A percentile compares a stretch with the other conserved stretches of the same genome.
Conservation (phyloP, 805 yeast genomes). For the Candida sanyiensis region DNA sequence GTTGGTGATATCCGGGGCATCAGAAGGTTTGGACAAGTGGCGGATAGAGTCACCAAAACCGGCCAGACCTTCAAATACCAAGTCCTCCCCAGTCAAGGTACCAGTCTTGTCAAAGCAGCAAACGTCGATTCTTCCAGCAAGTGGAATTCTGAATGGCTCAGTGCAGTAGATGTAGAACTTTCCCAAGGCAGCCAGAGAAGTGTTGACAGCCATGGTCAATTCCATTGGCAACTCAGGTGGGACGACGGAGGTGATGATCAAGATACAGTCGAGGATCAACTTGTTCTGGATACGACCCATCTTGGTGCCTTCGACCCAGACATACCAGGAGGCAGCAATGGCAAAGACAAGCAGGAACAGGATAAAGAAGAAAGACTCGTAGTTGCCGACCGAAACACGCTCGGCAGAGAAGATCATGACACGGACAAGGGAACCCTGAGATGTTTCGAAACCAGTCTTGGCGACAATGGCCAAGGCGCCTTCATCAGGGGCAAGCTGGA, state of each 20-base stretch:
- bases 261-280: conserved; percentile 88
- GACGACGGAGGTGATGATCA: conserved; percentile 94
- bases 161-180: conserved; percentile 92
- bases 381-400: conserved; percentile 92
- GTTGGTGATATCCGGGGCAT: conserved; percentile 65
- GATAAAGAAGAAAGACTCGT: conserved; percentile 89
- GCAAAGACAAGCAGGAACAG: conserved; percentile 87
- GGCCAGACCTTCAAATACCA: conserved; percentile 94
- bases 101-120: conserved; percentile 99
- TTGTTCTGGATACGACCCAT: conserved; percentile 95
- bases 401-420: conserved; percentile 97
- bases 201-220: conserved; percentile 95
- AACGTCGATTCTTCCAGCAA: conserved; percentile 96
- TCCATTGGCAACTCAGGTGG: conserved; percentile 99
- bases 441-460: conserved; percentile 97
- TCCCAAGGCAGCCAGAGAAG: conserved; percentile 80
- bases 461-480: conserved; percentile 90
- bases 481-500: conserved; percentile 66
- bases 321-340: conserved; percentile 93
- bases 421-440: conserved; percentile 95
- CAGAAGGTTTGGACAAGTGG: conserved; percentile 45
- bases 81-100: conserved; percentile 94
- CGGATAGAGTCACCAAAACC: conserved; percentile 57
- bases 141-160: conserved; percentile 96
- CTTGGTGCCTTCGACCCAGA: conserved; percentile 95